Percentiles rank a stretch among this genome's conserved stretches.
phyloP scores from a whole-genome alignment of 352 stramenopile genomes.

The Globisporangium splendens region DNA sequence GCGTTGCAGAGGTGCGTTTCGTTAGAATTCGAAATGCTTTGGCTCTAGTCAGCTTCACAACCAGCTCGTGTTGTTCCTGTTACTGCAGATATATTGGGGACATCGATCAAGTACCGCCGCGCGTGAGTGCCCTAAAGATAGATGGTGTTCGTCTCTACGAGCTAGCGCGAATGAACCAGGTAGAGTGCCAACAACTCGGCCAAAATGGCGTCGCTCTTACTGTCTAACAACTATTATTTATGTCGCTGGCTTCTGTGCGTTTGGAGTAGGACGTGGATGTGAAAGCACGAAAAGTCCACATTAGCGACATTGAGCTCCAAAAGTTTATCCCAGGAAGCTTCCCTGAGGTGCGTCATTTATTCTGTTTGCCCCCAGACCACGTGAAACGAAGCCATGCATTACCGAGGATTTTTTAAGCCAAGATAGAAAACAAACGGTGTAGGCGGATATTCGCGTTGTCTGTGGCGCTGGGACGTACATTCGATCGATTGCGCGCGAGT shows the following conservation, averaged over 20 bases:
- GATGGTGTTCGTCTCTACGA: slow-evolving; percentile 80
- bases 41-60: too few relatives aligned
- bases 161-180: slow-evolving; percentile 58
- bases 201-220: neutral
- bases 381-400: neutral
- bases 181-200: neutral
- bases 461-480: slow-evolving; percentile 85
- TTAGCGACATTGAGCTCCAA: slow-evolving; percentile 55
- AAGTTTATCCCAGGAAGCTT: slow-evolving; percentile 48
- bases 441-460: slow-evolving; percentile 48
- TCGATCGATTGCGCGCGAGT: slow-evolving; percentile 83
- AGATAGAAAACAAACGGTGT: neutral
- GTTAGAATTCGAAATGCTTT: neutral
- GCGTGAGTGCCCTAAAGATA: slow-evolving; percentile 77
- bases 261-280: slow-evolving; percentile 50
- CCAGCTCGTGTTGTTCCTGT: neutral
- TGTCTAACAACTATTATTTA: neutral
- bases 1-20: slow-evolving; percentile 42
- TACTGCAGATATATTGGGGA: slow-evolving; percentile 60
- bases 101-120: slow-evolving; percentile 75
- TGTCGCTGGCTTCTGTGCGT: slow-evolving; percentile 4
- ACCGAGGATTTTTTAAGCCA: neutral
- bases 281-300: slow-evolving; percentile 51
- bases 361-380: too few relatives aligned
- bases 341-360: slow-evolving; percentile 42